Evolutionary conservation across 345 rosid species (phyloP).

Genomic region (Heritiera littoralis): DNA sequence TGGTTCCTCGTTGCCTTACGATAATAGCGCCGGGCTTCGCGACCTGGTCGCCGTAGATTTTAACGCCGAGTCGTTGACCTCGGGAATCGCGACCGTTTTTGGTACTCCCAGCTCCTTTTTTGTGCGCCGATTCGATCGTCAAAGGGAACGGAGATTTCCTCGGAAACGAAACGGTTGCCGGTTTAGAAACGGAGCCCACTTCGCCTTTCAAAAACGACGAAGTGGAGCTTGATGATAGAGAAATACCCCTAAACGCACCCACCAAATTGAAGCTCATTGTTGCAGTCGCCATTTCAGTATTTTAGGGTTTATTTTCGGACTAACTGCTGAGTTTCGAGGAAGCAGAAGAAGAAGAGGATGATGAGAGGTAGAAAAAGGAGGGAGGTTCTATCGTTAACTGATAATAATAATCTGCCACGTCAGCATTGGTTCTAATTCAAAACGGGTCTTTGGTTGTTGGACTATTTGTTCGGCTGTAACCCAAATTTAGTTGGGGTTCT

Average conservation of each 20-base stretch:
- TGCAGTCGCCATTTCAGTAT: conserved; percentile 36
- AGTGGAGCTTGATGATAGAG: conserved; percentile 53
- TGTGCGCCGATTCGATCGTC: conserved; percentile 85
- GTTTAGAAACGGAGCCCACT: conserved; percentile 24
- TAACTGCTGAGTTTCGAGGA: background rate
- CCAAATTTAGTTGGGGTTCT: background rate
- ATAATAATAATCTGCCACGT: background rate
- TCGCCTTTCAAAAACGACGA: conserved; percentile 66
- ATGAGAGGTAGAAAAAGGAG: background rate
- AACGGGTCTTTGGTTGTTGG: background rate
- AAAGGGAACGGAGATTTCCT: conserved; percentile 47
- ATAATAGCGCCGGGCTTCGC: conserved; percentile 96
- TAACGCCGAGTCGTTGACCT: conserved; percentile 90
- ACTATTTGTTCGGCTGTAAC: background rate
- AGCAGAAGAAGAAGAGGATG: background rate
- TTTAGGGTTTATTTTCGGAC: background rate
- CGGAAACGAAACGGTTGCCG: conserved; percentile 44
- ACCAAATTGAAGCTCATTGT: conserved; percentile 55
- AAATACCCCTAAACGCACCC: conserved; percentile 65
- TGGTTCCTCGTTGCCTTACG: conserved; percentile 95
- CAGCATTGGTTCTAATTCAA: background rate
- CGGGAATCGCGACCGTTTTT: conserved; percentile 96
- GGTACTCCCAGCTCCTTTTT: conserved; percentile 99
- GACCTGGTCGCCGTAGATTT: conserved; percentile 83
- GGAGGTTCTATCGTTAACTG: background rate